Evolutionary conservation across 116 monocot species (phyloP).

Genomic region (Iris pallida): DNA sequence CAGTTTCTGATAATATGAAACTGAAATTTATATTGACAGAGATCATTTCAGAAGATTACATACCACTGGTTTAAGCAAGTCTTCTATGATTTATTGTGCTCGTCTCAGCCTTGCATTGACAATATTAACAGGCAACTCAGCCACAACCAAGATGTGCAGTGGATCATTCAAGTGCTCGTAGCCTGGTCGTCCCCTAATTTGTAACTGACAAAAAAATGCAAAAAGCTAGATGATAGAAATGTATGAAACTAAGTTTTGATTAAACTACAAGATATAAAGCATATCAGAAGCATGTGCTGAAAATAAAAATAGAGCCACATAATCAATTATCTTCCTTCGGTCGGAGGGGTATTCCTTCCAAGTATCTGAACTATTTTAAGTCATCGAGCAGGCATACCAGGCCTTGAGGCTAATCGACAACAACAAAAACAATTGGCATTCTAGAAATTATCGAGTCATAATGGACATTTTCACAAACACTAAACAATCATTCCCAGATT

Average conservation of each 20-base stretch:
- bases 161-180: slow-evolving; percentile 94
- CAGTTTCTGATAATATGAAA: too few species aligned
- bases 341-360: slow-evolving; percentile 53
- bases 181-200: slow-evolving; percentile 76
- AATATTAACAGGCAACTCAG: slow-evolving; percentile 81
- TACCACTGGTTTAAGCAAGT: slow-evolving; percentile 95
- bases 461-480: too few species aligned
- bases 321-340: slow-evolving; percentile 29
- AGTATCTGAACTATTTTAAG: slow-evolving; percentile 33
- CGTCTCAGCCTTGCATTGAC: slow-evolving; percentile 83
- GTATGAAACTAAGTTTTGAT: background rate
- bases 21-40: too few species aligned
- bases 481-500: too few species aligned
- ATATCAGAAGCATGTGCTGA: slow-evolving; percentile 34
- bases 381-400: too few species aligned
- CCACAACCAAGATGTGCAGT: slow-evolving; percentile 82
- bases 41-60: slow-evolving; percentile 7
- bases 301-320: slow-evolving; percentile 39
- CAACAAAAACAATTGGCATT: background rate
- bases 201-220: too few species aligned
- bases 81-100: slow-evolving; percentile 93
- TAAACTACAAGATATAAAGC: background rate
- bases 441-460: too few species aligned
- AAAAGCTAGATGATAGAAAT: too few species aligned
- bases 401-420: background rate